Percentiles rank a stretch among this genome's conserved stretches.
Evolutionary conservation across 768 basidiomycete genomes (phyloP).

Genomic region (Rhodotorula babjevae): DNA sequence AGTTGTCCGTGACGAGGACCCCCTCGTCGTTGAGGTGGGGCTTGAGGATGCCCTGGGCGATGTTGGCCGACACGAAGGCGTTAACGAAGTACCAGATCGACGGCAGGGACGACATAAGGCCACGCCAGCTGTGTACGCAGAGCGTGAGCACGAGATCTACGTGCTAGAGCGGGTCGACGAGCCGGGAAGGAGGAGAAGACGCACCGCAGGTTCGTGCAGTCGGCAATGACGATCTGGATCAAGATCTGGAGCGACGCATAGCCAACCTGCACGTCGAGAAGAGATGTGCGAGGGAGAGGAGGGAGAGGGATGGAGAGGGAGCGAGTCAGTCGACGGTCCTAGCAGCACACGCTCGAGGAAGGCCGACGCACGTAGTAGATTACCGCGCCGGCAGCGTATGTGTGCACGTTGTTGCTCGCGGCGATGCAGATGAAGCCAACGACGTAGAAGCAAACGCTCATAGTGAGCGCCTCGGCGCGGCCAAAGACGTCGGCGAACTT

Average conservation of each 20-base stretch:
- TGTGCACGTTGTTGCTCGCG: constrained; percentile 39
- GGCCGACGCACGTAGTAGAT: constrained; percentile 25
- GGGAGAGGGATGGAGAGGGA: not conserved
- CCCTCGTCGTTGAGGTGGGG: not conserved
- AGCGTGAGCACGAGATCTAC: too few relatives aligned
- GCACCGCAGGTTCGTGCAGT: constrained; percentile 48
- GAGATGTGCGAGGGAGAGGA: not conserved
- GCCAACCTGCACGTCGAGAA: constrained; percentile 26
- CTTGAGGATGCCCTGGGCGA: constrained; percentile 40
- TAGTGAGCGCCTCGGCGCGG: constrained; percentile 60
- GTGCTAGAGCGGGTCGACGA: too few relatives aligned
- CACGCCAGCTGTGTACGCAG: constrained; percentile 43
- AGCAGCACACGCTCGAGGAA: too few relatives aligned
- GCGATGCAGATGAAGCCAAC: constrained; percentile 51
- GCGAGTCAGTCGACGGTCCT: too few relatives aligned
- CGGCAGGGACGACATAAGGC: constrained; percentile 32
- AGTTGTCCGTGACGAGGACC: constrained; percentile 26
- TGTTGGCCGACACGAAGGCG: constrained; percentile 49
- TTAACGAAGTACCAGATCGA: constrained; percentile 46
- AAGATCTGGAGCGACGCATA: constrained; percentile 49
- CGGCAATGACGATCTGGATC: constrained; percentile 45
- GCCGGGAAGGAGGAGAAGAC: too few relatives aligned
- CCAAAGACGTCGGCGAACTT: constrained; percentile 69
- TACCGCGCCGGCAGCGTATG: constrained; percentile 44
- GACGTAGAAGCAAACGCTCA: constrained; percentile 61